phyloP scores from a whole-genome alignment of 257 asterid species.

The Nicotiana paniculata region DNA sequence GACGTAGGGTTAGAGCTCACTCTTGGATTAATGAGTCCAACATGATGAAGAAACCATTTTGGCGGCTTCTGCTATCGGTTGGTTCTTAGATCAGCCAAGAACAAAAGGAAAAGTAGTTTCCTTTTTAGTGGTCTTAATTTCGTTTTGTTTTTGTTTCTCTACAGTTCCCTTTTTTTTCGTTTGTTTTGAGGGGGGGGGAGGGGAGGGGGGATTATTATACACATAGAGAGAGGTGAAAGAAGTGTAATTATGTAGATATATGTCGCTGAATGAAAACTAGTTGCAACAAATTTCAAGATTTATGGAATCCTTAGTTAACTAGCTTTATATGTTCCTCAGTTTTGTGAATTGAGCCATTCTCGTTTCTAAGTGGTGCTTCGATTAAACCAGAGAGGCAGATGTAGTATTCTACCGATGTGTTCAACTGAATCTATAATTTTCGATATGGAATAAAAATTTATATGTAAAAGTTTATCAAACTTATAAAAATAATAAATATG shows the following conservation, averaged over 20 bases:
- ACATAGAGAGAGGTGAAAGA: background rate
- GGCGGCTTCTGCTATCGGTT: constrained; percentile 11
- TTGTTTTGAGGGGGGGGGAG: too few species aligned
- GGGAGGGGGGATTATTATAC: background rate
- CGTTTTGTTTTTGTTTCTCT: background rate
- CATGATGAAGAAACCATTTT: background rate
- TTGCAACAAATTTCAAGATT: too few species aligned
- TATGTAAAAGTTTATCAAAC: too few species aligned
- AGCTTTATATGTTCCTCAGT: too few species aligned
- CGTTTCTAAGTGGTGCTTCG: too few species aligned
- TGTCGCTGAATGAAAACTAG: background rate
- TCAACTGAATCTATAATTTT: too few species aligned
- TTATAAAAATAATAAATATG: too few species aligned
- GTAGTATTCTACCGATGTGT: too few species aligned
- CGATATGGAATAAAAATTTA: too few species aligned
- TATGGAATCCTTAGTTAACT: too few species aligned
- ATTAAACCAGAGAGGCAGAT: too few species aligned
- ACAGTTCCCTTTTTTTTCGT: background rate
- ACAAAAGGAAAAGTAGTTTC: constrained; percentile 15
- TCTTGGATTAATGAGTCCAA: constrained; percentile 23
- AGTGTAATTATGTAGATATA: constrained; percentile 4
- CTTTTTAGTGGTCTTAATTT: background rate
- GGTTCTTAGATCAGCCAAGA: background rate
- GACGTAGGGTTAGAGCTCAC: constrained; percentile 47
- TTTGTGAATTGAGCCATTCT: too few species aligned